Percentiles rank a stretch among this genome's conserved stretches.
These are phyloP conservation scores for Penicillium vulpinum DNA, from an alignment of 2,329 filamentous ascomycete genomes.

Conservation along the genomic window DNA sequence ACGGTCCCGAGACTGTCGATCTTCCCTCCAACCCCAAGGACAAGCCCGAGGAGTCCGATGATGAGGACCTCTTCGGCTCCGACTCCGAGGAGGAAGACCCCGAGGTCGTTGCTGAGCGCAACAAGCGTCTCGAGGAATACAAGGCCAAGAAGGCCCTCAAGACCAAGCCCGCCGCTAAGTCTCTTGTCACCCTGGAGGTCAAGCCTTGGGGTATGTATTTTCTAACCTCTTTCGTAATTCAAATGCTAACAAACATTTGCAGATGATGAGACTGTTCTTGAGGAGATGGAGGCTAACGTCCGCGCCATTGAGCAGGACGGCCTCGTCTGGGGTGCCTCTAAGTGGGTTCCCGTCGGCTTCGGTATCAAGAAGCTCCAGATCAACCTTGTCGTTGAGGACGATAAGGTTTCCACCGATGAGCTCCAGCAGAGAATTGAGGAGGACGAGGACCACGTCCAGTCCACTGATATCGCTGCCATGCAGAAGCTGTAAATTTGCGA, in stretches of 20 bases:
- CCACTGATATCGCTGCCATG: slow-evolving; percentile 84
- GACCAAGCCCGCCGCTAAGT: slow-evolving; percentile 91
- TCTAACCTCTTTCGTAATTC: background rate
- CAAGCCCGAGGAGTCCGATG: slow-evolving; percentile 73
- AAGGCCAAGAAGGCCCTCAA: slow-evolving; percentile 95
- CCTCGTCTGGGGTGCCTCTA: slow-evolving; percentile 91
- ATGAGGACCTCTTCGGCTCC: slow-evolving; percentile 89
- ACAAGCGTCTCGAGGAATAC: slow-evolving; percentile 90
- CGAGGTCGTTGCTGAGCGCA: slow-evolving; percentile 78
- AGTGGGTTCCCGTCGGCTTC: slow-evolving; percentile 87
- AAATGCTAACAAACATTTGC: slow-evolving; percentile 20
- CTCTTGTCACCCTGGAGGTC: slow-evolving; percentile 89
- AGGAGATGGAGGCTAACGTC: slow-evolving; percentile 74
- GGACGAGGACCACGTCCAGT: slow-evolving; percentile 95
- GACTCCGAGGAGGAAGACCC: slow-evolving; percentile 93
- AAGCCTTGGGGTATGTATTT: slow-evolving; percentile 92
- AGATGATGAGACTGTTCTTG: slow-evolving; percentile 95
- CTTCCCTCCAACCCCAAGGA: slow-evolving; percentile 82
- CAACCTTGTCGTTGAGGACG: slow-evolving; percentile 95
- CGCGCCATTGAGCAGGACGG: slow-evolving; percentile 86
- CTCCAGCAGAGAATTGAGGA: slow-evolving; percentile 83
- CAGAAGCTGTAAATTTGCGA: slow-evolving; percentile 73
- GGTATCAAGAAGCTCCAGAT: slow-evolving; percentile 99
- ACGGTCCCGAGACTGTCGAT: slow-evolving; percentile 80
- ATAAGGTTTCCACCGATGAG: slow-evolving; percentile 85